phyloP scores from a whole-genome alignment of 23 red algal species.

The Porphyridium purpureum region DNA sequence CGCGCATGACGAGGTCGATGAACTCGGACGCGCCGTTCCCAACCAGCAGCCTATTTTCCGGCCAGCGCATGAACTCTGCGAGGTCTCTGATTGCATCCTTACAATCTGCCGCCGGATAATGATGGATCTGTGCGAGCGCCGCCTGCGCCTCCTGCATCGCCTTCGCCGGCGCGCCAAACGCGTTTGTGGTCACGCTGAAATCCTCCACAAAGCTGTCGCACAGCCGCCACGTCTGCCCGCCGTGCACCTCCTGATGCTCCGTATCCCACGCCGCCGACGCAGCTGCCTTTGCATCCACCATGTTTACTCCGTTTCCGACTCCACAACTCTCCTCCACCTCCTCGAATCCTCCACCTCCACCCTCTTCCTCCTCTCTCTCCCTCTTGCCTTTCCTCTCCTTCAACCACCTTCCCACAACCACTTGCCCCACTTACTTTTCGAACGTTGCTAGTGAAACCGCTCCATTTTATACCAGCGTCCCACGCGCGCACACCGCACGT shows the following conservation, averaged over 20 bases:
- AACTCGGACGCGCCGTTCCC: conserved; percentile 99
- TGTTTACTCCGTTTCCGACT: neutral
- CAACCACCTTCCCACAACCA: no score
- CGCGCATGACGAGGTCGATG: conserved; percentile 89
- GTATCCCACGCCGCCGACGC: conserved; percentile 78
- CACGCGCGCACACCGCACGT: no score
- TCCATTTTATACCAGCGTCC: no score
- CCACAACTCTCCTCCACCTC: neutral
- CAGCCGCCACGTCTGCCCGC: conserved; percentile 83
- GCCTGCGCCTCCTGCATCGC: conserved; percentile 27
- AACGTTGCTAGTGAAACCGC: no score
- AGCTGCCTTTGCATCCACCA: neutral
- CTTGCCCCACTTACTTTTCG: no score
- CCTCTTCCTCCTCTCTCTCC: conserved; percentile 1
- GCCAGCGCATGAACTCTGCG: conserved; percentile 34
- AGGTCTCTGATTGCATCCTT: conserved; percentile 26
- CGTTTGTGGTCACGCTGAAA: conserved; percentile 96
- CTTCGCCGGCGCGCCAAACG: conserved; percentile 52
- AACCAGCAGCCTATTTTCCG: conserved; percentile 38
- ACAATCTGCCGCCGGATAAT: conserved; percentile 83
- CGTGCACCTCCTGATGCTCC: conserved; percentile 87
- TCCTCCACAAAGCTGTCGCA: conserved; percentile 66
- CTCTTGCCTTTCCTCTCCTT: no score
- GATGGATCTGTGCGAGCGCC: conserved; percentile 56
- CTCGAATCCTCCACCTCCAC: neutral